phyloP scores from a whole-genome alignment of 1,139 yeast species.

The Debaryomyces subglobosus region DNA sequence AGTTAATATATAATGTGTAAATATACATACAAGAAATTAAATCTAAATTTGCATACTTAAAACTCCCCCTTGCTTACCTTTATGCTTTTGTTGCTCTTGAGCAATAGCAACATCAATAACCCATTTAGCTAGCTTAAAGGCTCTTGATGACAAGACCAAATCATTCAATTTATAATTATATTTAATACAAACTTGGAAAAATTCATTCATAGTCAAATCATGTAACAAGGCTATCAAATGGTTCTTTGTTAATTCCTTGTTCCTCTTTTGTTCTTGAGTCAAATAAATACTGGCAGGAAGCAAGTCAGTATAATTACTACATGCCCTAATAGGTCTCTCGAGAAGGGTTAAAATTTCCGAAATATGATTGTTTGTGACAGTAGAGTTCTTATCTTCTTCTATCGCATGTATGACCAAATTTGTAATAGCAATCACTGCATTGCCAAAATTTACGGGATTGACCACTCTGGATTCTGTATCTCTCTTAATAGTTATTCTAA shows the following conservation, averaged over 20 bases:
- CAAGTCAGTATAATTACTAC: conserved; percentile 39
- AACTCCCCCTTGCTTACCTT: conserved; percentile 5
- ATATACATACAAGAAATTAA: background rate
- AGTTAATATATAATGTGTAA: conserved; percentile 6
- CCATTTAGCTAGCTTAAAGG: conserved; percentile 70
- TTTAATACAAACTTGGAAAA: conserved; percentile 62
- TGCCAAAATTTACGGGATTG: conserved; percentile 61
- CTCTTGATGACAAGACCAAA: conserved; percentile 60
- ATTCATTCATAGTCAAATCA: conserved; percentile 64
- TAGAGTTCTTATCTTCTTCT: conserved; percentile 62
- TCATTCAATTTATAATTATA: conserved; percentile 67
- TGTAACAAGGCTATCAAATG: conserved; percentile 58
- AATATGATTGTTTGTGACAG: conserved; percentile 53
- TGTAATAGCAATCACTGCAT: conserved; percentile 64
- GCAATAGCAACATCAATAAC: conserved; percentile 69
- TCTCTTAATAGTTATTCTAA: conserved; percentile 50
- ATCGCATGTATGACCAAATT: conserved; percentile 61
- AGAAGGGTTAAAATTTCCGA: conserved; percentile 60
- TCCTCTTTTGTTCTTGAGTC: conserved; percentile 28
- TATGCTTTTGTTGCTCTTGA: conserved; percentile 36
- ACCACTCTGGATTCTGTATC: conserved; percentile 64
- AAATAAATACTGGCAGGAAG: conserved; percentile 52
- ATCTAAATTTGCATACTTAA: conserved; percentile 5
- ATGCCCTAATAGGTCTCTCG: conserved; percentile 57
- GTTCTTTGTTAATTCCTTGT: conserved; percentile 24